Percentiles rank a stretch among this genome's conserved stretches.
Conservation (phyloP, 257 asterid genomes). For the Nicotiana paniculata region DNA sequence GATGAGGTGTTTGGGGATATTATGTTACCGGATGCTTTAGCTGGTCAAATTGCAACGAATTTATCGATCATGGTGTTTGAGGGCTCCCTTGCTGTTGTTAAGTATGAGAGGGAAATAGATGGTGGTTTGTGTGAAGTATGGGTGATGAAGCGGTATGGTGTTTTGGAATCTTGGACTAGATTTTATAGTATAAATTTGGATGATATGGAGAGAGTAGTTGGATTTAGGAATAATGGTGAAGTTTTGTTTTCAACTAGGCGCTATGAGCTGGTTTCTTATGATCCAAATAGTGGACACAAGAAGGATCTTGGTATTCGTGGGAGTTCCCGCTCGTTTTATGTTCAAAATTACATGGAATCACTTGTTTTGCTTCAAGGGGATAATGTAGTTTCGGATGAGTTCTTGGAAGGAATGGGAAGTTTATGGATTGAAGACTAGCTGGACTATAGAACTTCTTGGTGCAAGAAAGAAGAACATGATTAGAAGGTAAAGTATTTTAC, state of each 20-base stretch:
- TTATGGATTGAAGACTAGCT: background rate
- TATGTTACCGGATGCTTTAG: constrained; percentile 34
- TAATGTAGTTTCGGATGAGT: constrained; percentile 2
- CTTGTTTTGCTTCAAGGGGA: constrained; percentile 32
- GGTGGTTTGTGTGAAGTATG: constrained; percentile 33
- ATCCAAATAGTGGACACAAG: constrained; percentile 17
- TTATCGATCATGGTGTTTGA: constrained; percentile 16
- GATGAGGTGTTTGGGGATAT: constrained; percentile 41
- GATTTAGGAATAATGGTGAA: constrained; percentile 36
- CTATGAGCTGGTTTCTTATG: constrained; percentile 22
- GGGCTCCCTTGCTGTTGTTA: constrained; percentile 34
- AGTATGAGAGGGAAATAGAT: constrained; percentile 9
- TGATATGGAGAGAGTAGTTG: constrained; percentile 27
- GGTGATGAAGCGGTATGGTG: constrained; percentile 54
- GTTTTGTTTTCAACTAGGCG: constrained; percentile 26
- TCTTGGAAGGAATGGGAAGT: background rate
- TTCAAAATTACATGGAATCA: constrained; percentile 34
- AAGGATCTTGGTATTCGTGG: constrained; percentile 36
- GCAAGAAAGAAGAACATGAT: background rate
- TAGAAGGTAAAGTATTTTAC: background rate
- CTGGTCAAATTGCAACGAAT: constrained; percentile 1
- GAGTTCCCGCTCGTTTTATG: constrained; percentile 29
- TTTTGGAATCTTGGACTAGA: constrained; percentile 47
- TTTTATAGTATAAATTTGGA: constrained; percentile 28
- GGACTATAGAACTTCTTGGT: background rate